Percentiles rank a stretch among this genome's conserved stretches.
Conservation (phyloP, 257 asterid species). For the Fraxinus quadrangulata region DNA sequence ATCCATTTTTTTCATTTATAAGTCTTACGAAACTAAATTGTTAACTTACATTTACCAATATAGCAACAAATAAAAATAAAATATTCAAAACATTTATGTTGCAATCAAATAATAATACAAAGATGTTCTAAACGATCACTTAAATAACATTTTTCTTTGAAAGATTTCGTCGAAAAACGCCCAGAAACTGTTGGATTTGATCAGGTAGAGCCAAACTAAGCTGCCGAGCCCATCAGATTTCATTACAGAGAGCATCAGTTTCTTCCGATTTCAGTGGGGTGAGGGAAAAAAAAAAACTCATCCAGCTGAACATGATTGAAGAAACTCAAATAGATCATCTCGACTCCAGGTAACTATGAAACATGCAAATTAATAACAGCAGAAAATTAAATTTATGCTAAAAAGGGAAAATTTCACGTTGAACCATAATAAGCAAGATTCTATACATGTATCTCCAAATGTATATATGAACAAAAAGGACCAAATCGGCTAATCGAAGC, state of each 20-base stretch:
- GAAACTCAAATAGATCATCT: conserved; percentile 12
- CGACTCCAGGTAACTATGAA: conserved; percentile 10
- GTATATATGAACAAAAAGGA: background rate
- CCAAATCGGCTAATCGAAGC: conserved; percentile 22
- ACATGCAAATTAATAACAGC: conserved; percentile 4
- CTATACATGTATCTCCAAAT: conserved; percentile 10
- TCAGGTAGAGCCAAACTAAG: background rate
- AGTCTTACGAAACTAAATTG: too few relatives aligned
- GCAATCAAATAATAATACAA: too few relatives aligned
- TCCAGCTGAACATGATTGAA: conserved; percentile 8
- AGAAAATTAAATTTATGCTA: background rate
- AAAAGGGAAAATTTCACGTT: conserved; percentile 22
- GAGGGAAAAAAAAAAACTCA: conserved; percentile 3
- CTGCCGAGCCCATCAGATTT: conserved; percentile 14
- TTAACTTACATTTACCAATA: too few relatives aligned
- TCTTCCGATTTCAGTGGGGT: background rate
- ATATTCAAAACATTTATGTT: too few relatives aligned
- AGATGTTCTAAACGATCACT: too few relatives aligned
- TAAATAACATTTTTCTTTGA: too few relatives aligned
- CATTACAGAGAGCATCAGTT: conserved; percentile 11
- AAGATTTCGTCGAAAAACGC: too few relatives aligned
- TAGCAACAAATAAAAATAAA: too few relatives aligned
- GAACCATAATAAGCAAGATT: conserved; percentile 27
- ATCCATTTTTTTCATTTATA: too few relatives aligned
- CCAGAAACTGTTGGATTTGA: too few relatives aligned